These are phyloP conservation scores for Suillus sp. DNA, from an alignment of 768 basidiomycete species.

Conservation along the genomic window DNA sequence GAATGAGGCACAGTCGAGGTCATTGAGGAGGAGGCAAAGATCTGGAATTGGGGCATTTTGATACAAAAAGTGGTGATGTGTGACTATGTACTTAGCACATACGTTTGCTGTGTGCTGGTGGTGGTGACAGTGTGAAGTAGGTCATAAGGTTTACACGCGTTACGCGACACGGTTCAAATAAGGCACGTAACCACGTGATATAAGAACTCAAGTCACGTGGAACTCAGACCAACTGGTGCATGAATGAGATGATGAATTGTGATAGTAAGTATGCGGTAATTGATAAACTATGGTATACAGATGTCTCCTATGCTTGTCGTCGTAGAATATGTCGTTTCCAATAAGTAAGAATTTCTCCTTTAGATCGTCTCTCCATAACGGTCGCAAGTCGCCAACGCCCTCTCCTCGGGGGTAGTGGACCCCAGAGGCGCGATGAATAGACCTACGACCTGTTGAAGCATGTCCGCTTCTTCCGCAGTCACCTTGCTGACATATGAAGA, in stretches of 20 bases:
- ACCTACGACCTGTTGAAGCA: background rate
- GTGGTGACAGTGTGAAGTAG: background rate
- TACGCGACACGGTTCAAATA: slow-evolving; percentile 22
- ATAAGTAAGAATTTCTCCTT: background rate
- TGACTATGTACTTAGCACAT: slow-evolving; percentile 19
- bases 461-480: slow-evolving; percentile 26
- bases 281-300: slow-evolving; percentile 3
- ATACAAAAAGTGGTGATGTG: slow-evolving; percentile 9
- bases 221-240: background rate
- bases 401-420: slow-evolving; percentile 50
- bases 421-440: slow-evolving; percentile 38
- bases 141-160: slow-evolving; percentile 21
- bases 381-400: slow-evolving; percentile 29
- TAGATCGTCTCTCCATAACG: slow-evolving; percentile 8
- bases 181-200: slow-evolving; percentile 30
- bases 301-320: background rate
- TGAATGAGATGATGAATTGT: background rate
- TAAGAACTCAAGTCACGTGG: slow-evolving; percentile 23
- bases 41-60: slow-evolving; percentile 15
- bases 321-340: background rate
- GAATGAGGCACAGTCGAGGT: slow-evolving; percentile 9
- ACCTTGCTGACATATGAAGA: slow-evolving; percentile 29
- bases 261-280: background rate
- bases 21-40: slow-evolving; percentile 11
- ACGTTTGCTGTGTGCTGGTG: slow-evolving; percentile 15